A percentile compares a stretch with the other conserved stretches of the same genome.
Conservation (phyloP, 1,284 basidiomycete genomes). For the Sanghuangporus baumii region DNA sequence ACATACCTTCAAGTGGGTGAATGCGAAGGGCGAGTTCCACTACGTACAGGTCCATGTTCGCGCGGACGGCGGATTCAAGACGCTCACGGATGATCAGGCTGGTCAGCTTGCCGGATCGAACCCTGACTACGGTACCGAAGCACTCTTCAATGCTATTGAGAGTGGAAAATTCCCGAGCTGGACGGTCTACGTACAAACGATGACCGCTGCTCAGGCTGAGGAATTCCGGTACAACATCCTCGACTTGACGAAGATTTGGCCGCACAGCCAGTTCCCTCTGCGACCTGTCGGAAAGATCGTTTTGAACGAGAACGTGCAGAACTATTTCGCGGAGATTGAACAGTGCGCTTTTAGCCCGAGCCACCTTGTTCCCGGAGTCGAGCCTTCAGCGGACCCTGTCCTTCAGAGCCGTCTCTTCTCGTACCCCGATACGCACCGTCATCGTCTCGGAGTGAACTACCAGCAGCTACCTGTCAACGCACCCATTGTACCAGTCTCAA, state of each 20-base stretch:
- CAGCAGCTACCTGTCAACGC: slow-evolving; percentile 86
- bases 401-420: slow-evolving; percentile 92
- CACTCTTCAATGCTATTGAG: slow-evolving; percentile 79
- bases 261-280: slow-evolving; percentile 81
- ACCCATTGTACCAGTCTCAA: slow-evolving; percentile 66
- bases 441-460: slow-evolving; percentile 85
- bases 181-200: slow-evolving; percentile 85
- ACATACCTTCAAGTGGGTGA: slow-evolving; percentile 89
- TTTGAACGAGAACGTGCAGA: slow-evolving; percentile 80
- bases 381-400: slow-evolving; percentile 86
- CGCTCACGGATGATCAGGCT: slow-evolving; percentile 55
- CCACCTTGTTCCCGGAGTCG: slow-evolving; percentile 82
- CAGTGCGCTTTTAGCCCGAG: slow-evolving; percentile 85
- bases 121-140: slow-evolving; percentile 76
- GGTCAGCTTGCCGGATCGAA: slow-evolving; percentile 61
- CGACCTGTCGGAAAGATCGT: slow-evolving; percentile 82
- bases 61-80: slow-evolving; percentile 77
- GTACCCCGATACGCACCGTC: slow-evolving; percentile 91
- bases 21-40: slow-evolving; percentile 74
- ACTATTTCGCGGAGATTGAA: slow-evolving; percentile 86
- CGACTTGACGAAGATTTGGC: slow-evolving; percentile 90
- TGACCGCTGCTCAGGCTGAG: slow-evolving; percentile 89
- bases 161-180: slow-evolving; percentile 71
- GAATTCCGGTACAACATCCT: slow-evolving; percentile 83
- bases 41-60: slow-evolving; percentile 82